Evolutionary conservation across 2,329 filamentous ascomycete species (phyloP).

Genomic region (Pezicula carpinea): DNA sequence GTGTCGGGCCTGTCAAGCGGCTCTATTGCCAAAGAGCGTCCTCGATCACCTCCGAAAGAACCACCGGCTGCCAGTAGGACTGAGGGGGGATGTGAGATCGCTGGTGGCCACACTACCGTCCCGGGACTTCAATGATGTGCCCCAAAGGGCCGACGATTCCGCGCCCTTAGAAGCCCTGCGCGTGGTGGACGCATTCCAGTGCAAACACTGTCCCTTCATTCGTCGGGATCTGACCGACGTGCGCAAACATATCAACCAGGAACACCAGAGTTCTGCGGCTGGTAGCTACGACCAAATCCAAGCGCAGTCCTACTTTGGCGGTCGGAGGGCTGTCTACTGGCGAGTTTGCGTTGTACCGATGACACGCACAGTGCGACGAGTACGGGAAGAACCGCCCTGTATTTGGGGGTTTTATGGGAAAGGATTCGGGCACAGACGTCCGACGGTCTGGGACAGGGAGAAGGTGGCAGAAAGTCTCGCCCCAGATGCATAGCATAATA

Average conservation of each 20-base stretch:
- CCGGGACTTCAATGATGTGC: conserved; percentile 10
- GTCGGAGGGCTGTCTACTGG: conserved; percentile 14
- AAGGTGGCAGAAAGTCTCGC: neutral
- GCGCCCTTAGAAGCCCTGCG: conserved; percentile 7
- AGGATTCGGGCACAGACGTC: conserved; percentile 8
- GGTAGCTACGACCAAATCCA: conserved; percentile 12
- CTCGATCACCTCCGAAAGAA: conserved; percentile 17
- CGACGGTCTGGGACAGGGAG: conserved; percentile 6
- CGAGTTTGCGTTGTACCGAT: conserved; percentile 1
- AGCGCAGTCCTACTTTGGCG: conserved; percentile 17
- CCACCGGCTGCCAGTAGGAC: conserved; percentile 8
- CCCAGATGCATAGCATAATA: neutral
- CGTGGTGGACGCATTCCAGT: conserved; percentile 13
- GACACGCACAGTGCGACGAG: neutral
- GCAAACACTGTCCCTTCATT: conserved; percentile 15
- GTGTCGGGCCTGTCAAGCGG: conserved; percentile 11
- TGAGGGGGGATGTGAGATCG: conserved; percentile 5
- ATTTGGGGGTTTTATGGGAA: conserved; percentile 13
- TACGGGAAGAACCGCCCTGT: conserved; percentile 3
- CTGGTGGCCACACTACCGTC: conserved; percentile 6
- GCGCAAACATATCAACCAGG: conserved; percentile 16
- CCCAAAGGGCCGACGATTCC: conserved; percentile 3
- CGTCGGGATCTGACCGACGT: conserved; percentile 16
- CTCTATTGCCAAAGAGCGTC: conserved; percentile 13
- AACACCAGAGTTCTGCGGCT: conserved; percentile 8